Evolutionary conservation across 2,329 filamentous ascomycete genomes (phyloP).

Genomic region (Cytospora leucostoma): DNA sequence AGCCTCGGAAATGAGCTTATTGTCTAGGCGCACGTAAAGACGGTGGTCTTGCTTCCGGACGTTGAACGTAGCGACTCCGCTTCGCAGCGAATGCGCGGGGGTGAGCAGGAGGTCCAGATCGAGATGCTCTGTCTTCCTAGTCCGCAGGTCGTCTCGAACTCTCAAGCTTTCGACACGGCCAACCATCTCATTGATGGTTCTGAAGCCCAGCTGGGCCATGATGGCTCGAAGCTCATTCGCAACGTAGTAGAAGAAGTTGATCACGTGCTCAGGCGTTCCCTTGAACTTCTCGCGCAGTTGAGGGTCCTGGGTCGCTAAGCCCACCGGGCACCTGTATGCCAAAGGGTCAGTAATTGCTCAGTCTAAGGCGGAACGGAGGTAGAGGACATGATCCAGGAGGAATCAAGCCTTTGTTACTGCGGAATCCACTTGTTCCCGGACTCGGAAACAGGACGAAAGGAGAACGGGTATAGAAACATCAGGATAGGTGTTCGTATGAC

Average conservation of each 20-base stretch:
- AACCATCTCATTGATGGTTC: constrained; percentile 97
- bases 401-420: too few relatives aligned
- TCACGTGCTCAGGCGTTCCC: constrained; percentile 91
- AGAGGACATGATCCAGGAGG: too few relatives aligned
- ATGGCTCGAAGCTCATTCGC: constrained; percentile 95
- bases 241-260: constrained; percentile 99
- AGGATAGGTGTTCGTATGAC: too few relatives aligned
- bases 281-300: constrained; percentile 90
- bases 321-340: constrained; percentile 75
- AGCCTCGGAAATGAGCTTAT: constrained; percentile 94
- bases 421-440: too few relatives aligned
- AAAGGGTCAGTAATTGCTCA: too few relatives aligned
- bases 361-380: too few relatives aligned
- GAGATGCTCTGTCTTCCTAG: constrained; percentile 87
- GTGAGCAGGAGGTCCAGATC: constrained; percentile 91
- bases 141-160: constrained; percentile 85
- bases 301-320: constrained; percentile 95
- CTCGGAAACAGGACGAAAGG: too few relatives aligned
- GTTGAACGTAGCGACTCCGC: constrained; percentile 94
- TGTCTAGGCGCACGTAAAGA: constrained; percentile 89
- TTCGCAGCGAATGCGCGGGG: constrained; percentile 91
- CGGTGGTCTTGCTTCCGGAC: constrained; percentile 97
- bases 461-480: too few relatives aligned
- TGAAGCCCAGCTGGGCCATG: constrained; percentile 94
- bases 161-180: constrained; percentile 84